Evolutionary conservation across 768 basidiomycete genomes (phyloP), one percentile per base, ranked within the genome.

Genomic region (Ramaria rubella): DNA sequence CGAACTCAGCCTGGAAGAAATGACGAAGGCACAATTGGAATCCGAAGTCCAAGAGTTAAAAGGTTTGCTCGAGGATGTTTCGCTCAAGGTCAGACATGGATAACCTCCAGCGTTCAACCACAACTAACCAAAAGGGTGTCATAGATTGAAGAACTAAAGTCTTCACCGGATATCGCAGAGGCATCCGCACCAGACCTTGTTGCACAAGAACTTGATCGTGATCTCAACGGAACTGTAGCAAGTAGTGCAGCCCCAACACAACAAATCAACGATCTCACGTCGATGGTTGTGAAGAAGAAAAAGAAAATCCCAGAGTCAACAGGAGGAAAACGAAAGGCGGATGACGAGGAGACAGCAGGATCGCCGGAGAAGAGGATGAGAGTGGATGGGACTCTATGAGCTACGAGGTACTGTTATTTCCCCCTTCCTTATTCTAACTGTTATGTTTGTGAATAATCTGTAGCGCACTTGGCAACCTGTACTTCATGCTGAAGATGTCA

Each of bases 111-210:
- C 31, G 15, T 49, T 8, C 14, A 19, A 17, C 24, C 7, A 0
- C 17, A 15, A 9, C 15, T 26, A 31, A n/a, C 23, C 29, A 21
- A 46, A n/a, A 61, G 29, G n/a, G n/a, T n/a, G 14, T 12, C 38
- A n/a, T 59, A 94, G 91, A 85, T 97, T 17, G 94, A 96, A 52
- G 94, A 97, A 63, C 76, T 96, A 30, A 94, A 90, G 71, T 82
- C 83, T 4, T 77, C 84, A 5, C 93, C 93, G 0, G 80, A 90
- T 15, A 66, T 74, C 7, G 65, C 75, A 1, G 69, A 65, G 23
- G 70, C 72, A 31, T 82, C 82, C 33, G 88, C 87, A 1, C 86
- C 87, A 2, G 85, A 77, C n/a, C 64, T 86, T 57, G 89, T 74
- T 19, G 86, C 86, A 15, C 81, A 77, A 60, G 86, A 80, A 3